Conservation (phyloP, 2,329 filamentous ascomycete species). For the Colletotrichum musicola region DNA sequence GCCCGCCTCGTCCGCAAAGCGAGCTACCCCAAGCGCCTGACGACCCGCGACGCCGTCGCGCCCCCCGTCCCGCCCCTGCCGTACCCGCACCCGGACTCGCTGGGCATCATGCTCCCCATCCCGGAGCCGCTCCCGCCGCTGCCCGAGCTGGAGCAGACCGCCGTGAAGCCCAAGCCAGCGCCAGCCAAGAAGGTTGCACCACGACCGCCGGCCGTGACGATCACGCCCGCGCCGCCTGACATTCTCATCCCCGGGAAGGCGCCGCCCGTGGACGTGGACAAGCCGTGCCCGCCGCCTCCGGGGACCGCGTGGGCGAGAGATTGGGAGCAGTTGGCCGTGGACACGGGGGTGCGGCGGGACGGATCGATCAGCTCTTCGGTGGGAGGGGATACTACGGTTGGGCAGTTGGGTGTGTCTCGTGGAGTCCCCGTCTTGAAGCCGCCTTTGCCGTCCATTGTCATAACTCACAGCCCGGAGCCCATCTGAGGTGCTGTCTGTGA, state of each 20-base stretch:
- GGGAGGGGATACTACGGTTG: constrained; percentile 12
- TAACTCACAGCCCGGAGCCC: constrained; percentile 32
- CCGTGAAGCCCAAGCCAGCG: not conserved
- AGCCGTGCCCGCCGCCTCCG: constrained; percentile 36
- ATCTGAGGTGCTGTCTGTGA: not conserved
- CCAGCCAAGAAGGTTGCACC: no score
- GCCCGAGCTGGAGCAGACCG: constrained; percentile 29
- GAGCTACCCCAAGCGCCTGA: constrained; percentile 14
- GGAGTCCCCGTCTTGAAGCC: constrained; percentile 2
- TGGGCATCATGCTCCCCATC: constrained; percentile 34
- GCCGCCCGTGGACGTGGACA: constrained; percentile 15
- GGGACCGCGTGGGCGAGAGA: constrained; percentile 40
- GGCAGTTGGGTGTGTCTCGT: constrained; percentile 5
- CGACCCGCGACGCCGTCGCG: constrained; percentile 6
- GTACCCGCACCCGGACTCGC: constrained; percentile 35
- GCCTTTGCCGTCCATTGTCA: constrained; percentile 37
- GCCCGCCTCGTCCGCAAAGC: constrained; percentile 32
- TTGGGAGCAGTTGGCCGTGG: constrained; percentile 39
- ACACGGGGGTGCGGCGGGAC: constrained; percentile 35
- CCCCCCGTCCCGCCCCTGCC: constrained; percentile 20
- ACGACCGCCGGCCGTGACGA: constrained; percentile 10
- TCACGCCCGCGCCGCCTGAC: constrained; percentile 28
- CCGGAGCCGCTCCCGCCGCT: constrained; percentile 35
- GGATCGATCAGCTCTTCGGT: constrained; percentile 33
- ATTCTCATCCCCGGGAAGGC: constrained; percentile 35